phyloP scores from a whole-genome alignment of 208 protist genomes.

The Leishmania turanica region DNA sequence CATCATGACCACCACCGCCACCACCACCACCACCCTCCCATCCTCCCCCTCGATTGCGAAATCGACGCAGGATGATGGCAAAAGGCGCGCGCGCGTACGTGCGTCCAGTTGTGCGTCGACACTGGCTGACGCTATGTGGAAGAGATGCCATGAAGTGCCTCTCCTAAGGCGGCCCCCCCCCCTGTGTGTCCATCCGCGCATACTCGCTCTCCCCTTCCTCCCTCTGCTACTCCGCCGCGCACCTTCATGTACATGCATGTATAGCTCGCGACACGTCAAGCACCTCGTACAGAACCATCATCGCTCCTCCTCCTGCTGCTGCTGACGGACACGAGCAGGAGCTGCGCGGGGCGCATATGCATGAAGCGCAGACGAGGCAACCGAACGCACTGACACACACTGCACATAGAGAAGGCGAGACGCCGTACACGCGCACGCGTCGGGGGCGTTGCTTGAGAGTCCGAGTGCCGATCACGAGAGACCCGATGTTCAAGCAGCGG shows the following conservation, averaged over 20 bases:
- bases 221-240: background rate
- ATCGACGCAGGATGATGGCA: background rate
- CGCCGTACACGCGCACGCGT: background rate
- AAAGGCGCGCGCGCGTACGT: background rate
- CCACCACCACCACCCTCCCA: background rate
- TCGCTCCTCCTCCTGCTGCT: background rate
- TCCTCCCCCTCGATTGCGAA: background rate
- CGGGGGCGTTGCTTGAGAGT: background rate
- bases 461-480: background rate
- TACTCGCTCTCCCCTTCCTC: background rate
- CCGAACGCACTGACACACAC: background rate
- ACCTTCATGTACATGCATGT: background rate
- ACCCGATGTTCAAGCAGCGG: conserved; percentile 63
- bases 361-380: background rate
- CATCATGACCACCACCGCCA: background rate
- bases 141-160: background rate
- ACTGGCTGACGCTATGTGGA: background rate
- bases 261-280: background rate
- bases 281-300: background rate
- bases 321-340: background rate
- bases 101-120: background rate
- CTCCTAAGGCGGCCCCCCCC: background rate
- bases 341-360: background rate
- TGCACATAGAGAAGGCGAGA: background rate
- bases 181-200: background rate